Conservation (phyloP, 495 filamentous ascomycete genomes). For the Friedmanniomyces simplex region DNA sequence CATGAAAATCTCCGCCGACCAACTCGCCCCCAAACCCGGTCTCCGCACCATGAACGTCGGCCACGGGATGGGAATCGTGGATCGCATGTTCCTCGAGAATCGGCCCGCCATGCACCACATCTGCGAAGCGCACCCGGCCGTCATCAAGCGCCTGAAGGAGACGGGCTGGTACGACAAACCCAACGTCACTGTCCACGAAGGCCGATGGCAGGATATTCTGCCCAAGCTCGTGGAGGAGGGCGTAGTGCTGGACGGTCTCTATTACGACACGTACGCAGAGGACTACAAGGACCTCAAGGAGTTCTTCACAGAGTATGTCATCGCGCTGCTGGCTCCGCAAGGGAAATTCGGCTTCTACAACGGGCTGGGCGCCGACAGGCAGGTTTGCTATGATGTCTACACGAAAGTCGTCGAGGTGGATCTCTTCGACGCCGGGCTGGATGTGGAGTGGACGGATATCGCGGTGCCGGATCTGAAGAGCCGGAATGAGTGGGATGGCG, state of each 20-base stretch:
- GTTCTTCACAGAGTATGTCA: constrained; percentile 83
- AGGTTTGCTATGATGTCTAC: constrained; percentile 93
- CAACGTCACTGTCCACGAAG: constrained; percentile 55
- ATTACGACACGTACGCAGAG: constrained; percentile 97
- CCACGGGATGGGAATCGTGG: constrained; percentile 94
- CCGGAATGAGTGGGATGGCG: constrained; percentile 70
- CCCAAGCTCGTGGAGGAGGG: constrained; percentile 58
- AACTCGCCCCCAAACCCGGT: constrained; percentile 47
- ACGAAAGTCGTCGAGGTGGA: constrained; percentile 88
- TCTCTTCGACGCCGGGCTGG: constrained; percentile 79
- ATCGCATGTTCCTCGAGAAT: constrained; percentile 64
- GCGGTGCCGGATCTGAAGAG: constrained; percentile 49
- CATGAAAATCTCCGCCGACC: constrained; percentile 66
- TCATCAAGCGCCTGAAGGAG: constrained; percentile 58
- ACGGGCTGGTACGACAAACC: constrained; percentile 55
- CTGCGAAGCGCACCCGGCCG: constrained; percentile 81
- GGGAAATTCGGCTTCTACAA: constrained; percentile 88
- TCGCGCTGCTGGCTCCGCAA: constrained; percentile 57
- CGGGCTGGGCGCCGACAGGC: constrained; percentile 83
- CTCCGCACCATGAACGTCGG: constrained; percentile 80
- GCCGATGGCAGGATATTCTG: constrained; percentile 77
- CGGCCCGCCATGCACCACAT: constrained; percentile 59
- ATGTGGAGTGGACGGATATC: constrained; percentile 75
- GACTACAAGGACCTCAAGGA: constrained; percentile 71
- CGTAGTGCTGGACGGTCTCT: constrained; percentile 77